A percentile compares a stretch with the other conserved stretches of the same genome.
Conservation (phyloP, 257 asterid species). For the Solanum lycopersicoides region DNA sequence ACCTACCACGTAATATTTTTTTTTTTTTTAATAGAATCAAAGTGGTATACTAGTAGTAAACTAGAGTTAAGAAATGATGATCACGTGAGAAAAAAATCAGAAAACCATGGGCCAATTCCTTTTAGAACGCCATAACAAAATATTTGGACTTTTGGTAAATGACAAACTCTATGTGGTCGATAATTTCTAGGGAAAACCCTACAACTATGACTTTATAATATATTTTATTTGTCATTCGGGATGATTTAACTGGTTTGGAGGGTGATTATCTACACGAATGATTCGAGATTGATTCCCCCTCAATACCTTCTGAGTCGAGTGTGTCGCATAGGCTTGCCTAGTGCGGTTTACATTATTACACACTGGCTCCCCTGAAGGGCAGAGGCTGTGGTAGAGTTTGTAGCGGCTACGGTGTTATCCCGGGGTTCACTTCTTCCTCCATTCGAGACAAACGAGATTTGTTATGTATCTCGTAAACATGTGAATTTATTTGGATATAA, state of each 20-base stretch:
- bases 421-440: too few relatives aligned
- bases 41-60: not conserved
- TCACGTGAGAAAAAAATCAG: not conserved
- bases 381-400: rapidly evolving
- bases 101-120: not conserved
- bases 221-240: too few relatives aligned
- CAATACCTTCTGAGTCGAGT: too few relatives aligned
- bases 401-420: too few relatives aligned
- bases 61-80: not conserved
- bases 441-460: too few relatives aligned
- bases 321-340: too few relatives aligned
- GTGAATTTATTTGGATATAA: too few relatives aligned
- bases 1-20: not conserved
- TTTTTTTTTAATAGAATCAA: rapidly evolving
- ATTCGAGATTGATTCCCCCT: rapidly evolving
- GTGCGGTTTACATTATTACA: too few relatives aligned
- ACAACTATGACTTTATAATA: not conserved
- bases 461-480: not conserved
- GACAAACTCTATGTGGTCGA: not conserved
- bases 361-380: too few relatives aligned
- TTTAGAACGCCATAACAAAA: not conserved
- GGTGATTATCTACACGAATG: too few relatives aligned
- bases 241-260: too few relatives aligned
- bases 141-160: not conserved
- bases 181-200: not conserved